A percentile compares a stretch with the other conserved stretches of the same genome.
Evolutionary conservation across 805 yeast species (phyloP).

Genomic region (Schwanniomyces polymorphus): DNA sequence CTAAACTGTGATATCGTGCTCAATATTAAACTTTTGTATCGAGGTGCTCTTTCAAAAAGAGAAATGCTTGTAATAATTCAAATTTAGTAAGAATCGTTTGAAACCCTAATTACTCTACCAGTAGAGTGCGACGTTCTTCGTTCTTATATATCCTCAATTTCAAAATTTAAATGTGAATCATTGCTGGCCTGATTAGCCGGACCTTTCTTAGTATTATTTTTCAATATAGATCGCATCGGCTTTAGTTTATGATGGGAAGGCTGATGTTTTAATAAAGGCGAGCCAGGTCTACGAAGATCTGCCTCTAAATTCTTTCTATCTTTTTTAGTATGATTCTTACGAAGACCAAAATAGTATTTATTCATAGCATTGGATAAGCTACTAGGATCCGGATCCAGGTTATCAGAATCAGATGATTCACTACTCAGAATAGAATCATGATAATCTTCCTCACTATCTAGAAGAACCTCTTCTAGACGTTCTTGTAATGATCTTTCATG

Average conservation of each 20-base stretch:
- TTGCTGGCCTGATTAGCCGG: background rate
- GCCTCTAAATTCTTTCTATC: constrained; percentile 2
- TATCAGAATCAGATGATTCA: constrained; percentile 11
- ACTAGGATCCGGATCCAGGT: constrained; percentile 8
- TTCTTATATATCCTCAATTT: no score
- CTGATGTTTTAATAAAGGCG: constrained; percentile 41
- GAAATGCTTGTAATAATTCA: no score
- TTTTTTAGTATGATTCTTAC: constrained; percentile 7
- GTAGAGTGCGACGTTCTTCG: background rate
- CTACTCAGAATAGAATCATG: background rate
- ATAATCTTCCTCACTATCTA: background rate
- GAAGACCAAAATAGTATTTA: constrained; percentile 8
- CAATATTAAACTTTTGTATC: no score
- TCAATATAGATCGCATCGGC: constrained; percentile 43
- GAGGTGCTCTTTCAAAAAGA: no score
- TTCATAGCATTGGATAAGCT: background rate
- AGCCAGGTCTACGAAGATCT: constrained; percentile 7
- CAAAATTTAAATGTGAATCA: background rate
- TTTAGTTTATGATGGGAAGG: constrained; percentile 42
- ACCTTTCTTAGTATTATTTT: constrained; percentile 11
- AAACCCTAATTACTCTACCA: background rate
- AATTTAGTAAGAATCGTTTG: background rate
- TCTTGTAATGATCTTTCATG: background rate
- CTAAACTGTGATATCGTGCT: no score
- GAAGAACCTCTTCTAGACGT: background rate